Evolutionary conservation across 2,329 filamentous ascomycete genomes (phyloP).

Genomic region (Penicillium hesseltinei): DNA sequence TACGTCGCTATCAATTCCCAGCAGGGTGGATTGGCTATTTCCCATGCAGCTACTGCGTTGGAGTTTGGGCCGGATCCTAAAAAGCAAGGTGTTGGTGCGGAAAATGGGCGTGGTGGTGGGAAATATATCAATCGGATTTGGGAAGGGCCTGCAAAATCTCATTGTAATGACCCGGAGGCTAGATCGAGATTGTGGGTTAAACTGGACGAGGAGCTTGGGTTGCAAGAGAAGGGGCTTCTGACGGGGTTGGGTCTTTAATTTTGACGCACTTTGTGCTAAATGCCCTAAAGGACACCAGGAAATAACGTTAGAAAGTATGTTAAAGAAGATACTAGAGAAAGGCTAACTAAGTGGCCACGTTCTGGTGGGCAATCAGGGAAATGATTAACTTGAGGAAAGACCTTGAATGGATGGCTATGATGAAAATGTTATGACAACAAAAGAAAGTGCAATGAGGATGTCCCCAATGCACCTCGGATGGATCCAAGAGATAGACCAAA

Average conservation of each 20-base stretch:
- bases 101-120: slow-evolving; percentile 1
- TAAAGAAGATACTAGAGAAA: background rate
- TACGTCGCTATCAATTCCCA: slow-evolving; percentile 9
- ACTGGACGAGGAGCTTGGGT: slow-evolving; percentile 3
- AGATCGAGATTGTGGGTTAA: slow-evolving; percentile 6
- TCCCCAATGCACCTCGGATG: background rate
- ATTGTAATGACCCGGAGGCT: slow-evolving; percentile 1
- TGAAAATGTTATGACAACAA: background rate
- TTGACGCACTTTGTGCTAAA: too few species aligned
- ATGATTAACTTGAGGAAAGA: background rate
- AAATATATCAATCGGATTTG: slow-evolving; percentile 12
- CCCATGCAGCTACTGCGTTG: background rate
- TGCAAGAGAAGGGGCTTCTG: slow-evolving; percentile 3
- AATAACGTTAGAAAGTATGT: background rate
- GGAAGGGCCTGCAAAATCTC: background rate
- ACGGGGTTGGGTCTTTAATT: background rate
- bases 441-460: too few species aligned
- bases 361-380: background rate
- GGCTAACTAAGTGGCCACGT: background rate
- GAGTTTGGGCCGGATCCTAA: slow-evolving; percentile 2
- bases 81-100: slow-evolving; percentile 1
- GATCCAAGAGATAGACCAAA: background rate
- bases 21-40: slow-evolving; percentile 6
- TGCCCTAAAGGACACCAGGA: background rate
- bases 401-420: background rate